These are phyloP conservation scores for Myriosclerotinia duriaeana DNA, from an alignment of 2,329 filamentous ascomycete species.

Conservation along the genomic window DNA sequence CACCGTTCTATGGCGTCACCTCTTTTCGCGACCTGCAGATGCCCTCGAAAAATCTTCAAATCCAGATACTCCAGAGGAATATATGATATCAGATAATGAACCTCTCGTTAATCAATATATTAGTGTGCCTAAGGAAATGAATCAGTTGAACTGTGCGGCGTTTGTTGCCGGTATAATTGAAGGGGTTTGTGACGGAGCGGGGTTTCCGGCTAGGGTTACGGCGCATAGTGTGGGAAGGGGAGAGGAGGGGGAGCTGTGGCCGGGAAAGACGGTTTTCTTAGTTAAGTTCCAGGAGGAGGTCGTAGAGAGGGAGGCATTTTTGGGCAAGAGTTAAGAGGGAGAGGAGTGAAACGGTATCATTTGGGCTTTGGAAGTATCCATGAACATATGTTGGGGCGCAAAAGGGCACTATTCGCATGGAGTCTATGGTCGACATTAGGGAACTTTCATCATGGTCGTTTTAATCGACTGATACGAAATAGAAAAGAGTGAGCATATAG, in stretches of 20 bases:
- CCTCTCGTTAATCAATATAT: conserved; percentile 94
- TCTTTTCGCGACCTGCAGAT: conserved; percentile 88
- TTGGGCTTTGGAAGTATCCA: conserved; percentile 9
- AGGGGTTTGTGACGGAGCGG: conserved; percentile 90
- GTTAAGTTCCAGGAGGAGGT: conserved; percentile 92
- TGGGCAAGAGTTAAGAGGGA: conserved; percentile 54
- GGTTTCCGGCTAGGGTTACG: conserved; percentile 83
- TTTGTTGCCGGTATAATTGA: conserved; percentile 95
- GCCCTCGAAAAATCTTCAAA: conserved; percentile 85
- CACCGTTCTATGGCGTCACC: conserved; percentile 84
- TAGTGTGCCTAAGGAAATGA: conserved; percentile 91
- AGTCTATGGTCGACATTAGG: conserved; percentile 8
- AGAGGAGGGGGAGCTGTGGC: conserved; percentile 79
- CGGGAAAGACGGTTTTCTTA: conserved; percentile 91
- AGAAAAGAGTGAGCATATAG: neutral
- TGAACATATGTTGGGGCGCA: conserved; percentile 7
- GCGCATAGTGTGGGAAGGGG: conserved; percentile 73
- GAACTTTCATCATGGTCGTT: neutral
- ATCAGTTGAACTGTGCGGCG: conserved; percentile 91
- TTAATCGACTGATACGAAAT: conserved; percentile 7
- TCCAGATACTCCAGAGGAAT: conserved; percentile 83
- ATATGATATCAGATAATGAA: conserved; percentile 99
- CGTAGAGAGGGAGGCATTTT: conserved; percentile 82
- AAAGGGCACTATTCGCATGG: neutral
- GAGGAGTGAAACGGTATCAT: neutral